These are phyloP conservation scores for Eucalyptus viminalis DNA, from an alignment of 345 rosid species.

Conservation along the genomic window DNA sequence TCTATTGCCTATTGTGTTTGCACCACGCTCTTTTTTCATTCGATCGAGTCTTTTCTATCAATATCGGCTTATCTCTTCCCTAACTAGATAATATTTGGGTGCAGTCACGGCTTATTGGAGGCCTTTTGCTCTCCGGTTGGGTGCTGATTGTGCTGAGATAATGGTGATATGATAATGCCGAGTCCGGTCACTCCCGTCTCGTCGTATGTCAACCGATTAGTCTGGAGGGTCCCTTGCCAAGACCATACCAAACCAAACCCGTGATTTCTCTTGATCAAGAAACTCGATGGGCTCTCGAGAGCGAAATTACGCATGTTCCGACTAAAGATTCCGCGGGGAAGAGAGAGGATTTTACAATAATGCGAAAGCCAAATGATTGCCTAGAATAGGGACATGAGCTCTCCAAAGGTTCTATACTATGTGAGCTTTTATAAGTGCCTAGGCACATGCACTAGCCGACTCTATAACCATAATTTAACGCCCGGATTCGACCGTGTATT, in stretches of 20 bases:
- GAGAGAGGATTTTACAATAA: neutral
- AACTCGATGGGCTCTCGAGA: neutral
- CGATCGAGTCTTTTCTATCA: neutral
- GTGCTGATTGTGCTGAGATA: neutral
- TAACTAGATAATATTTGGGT: accelerated
- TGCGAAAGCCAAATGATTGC: neutral
- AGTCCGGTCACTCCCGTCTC: neutral
- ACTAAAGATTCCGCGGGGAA: neutral
- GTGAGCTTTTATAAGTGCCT: neutral
- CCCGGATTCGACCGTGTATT: neutral
- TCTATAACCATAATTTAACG: neutral
- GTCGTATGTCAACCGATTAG: accelerated
- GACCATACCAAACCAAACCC: neutral
- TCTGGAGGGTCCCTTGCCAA: no score
- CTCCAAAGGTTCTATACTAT: neutral
- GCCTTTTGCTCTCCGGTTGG: neutral
- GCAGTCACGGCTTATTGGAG: accelerated
- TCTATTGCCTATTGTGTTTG: neutral
- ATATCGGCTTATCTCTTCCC: neutral
- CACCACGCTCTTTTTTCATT: neutral
- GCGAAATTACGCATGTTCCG: neutral
- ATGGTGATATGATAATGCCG: neutral
- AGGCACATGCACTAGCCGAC: neutral
- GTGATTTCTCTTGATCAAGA: neutral
- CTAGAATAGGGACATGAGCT: neutral